Percentiles rank a stretch among this genome's conserved stretches.
phyloP scores from a whole-genome alignment of 2,329 filamentous ascomycete species.

The Endothia cerciana region DNA sequence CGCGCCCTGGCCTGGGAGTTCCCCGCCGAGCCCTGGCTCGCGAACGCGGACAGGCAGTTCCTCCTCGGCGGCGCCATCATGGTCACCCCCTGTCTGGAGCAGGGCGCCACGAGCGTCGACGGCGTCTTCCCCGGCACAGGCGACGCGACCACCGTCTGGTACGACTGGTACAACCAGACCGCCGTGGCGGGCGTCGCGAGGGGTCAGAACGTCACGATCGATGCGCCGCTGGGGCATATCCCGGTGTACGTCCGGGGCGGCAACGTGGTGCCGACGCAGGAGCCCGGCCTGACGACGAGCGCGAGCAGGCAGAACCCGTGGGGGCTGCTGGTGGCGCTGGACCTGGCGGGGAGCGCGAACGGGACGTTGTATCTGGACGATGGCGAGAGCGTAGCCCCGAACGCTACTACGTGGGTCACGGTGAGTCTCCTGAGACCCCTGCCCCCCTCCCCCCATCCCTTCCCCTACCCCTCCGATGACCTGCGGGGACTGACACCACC shows the following conservation, averaged over 20 bases:
- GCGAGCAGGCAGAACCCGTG: constrained; percentile 67
- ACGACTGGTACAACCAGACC: constrained; percentile 77
- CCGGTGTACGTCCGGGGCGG: constrained; percentile 74
- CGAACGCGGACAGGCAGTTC: constrained; percentile 71
- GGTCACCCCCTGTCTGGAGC: constrained; percentile 68
- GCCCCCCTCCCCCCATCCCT: no score
- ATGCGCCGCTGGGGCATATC: constrained; percentile 65
- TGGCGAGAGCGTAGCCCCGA: constrained; percentile 66
- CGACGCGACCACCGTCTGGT: constrained; percentile 64
- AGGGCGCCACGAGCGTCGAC: constrained; percentile 62
- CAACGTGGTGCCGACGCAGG: constrained; percentile 67
- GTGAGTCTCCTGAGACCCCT: constrained; percentile 35
- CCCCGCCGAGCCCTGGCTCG: constrained; percentile 69
- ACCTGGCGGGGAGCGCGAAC: constrained; percentile 55
- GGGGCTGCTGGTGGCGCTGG: constrained; percentile 67
- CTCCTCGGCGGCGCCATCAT: constrained; percentile 68
- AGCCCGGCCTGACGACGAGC: constrained; percentile 68
- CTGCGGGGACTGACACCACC: constrained; percentile 10
- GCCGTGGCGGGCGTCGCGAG: constrained; percentile 45
- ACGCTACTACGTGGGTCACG: constrained; percentile 58
- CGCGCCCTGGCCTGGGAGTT: constrained; percentile 77
- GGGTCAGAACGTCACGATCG: constrained; percentile 46
- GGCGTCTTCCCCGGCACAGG: constrained; percentile 72
- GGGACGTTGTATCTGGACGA: constrained; percentile 76
- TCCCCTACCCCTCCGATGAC: not conserved